A percentile compares a stretch with the other conserved stretches of the same genome.
phyloP scores from a whole-genome alignment of 768 basidiomycete species.

The Agaricus blazei region DNA sequence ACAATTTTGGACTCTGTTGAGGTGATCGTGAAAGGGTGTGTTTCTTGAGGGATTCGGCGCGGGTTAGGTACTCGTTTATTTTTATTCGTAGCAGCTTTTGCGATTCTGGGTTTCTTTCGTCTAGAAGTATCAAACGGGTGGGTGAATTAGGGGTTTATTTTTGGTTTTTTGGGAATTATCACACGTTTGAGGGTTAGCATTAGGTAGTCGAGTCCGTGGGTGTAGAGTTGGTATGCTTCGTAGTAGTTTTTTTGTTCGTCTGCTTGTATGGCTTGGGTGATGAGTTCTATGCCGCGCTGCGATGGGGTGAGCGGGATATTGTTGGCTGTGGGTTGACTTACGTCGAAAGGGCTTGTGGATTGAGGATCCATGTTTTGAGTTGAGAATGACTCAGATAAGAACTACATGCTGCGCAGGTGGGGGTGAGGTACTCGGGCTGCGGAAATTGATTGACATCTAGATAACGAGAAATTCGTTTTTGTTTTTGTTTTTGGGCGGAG shows the following conservation, averaged over 20 bases:
- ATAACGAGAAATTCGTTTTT: no score
- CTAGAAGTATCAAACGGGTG: not conserved
- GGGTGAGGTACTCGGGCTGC: no score
- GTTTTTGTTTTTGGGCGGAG: no score
- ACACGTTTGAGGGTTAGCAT: constrained; percentile 69
- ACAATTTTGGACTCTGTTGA: not conserved
- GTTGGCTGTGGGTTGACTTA: no score
- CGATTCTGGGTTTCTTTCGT: constrained; percentile 7
- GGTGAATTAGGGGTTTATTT: no score
- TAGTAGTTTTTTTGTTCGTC: constrained; percentile 90
- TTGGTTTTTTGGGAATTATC: not conserved
- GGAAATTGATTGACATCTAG: no score
- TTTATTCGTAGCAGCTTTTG: constrained; percentile 9
- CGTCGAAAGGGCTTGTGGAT: no score
- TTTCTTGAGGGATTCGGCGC: constrained; percentile 12
- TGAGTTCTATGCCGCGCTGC: constrained; percentile 75
- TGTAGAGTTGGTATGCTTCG: constrained; percentile 91
- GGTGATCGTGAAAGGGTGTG: not conserved
- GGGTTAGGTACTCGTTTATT: constrained; percentile 10
- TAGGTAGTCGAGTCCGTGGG: constrained; percentile 95
- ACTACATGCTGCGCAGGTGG: no score
- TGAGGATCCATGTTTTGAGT: no score
- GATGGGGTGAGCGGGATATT: not conserved
- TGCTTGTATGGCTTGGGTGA: constrained; percentile 88
- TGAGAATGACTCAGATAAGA: no score